Evolutionary conservation across 768 basidiomycete species (phyloP).

Genomic region (Hydnomerulius pinastri): DNA sequence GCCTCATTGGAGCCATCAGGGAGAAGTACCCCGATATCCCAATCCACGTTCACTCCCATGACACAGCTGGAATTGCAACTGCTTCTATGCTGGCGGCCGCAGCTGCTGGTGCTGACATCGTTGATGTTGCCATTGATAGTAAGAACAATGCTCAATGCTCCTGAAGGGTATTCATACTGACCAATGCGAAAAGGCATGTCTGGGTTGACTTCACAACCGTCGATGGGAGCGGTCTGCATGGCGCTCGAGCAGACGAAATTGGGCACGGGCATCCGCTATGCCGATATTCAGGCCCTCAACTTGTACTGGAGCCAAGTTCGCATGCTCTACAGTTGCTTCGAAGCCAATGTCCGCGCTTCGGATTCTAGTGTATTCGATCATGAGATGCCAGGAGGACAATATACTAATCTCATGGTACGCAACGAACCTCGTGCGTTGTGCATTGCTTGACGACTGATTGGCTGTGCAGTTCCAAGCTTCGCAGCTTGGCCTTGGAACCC

Average conservation of each 20-base stretch:
- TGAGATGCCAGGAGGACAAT: slow-evolving; percentile 99
- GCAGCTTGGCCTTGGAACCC: slow-evolving; percentile 94
- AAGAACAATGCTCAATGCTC: slow-evolving; percentile 31
- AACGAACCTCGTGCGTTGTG: slow-evolving; percentile 9
- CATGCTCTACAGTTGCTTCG: slow-evolving; percentile 93
- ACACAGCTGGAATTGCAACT: slow-evolving; percentile 96
- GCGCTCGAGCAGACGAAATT: slow-evolving; percentile 93
- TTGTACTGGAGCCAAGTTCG: slow-evolving; percentile 98
- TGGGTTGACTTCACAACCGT: slow-evolving; percentile 95
- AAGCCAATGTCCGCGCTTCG: slow-evolving; percentile 95
- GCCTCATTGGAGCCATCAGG: slow-evolving; percentile 92
- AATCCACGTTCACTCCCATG: slow-evolving; percentile 99
- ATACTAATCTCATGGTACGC: slow-evolving; percentile 88
- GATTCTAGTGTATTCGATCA: slow-evolving; percentile 99
- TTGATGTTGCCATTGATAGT: slow-evolving; percentile 99
- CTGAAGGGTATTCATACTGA: slow-evolving; percentile 9
- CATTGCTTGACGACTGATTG: slow-evolving; percentile 21
- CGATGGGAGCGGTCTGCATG: slow-evolving; percentile 96
- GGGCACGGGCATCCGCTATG: slow-evolving; percentile 95
- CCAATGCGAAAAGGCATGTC: slow-evolving; percentile 76
- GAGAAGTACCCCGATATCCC: slow-evolving; percentile 96
- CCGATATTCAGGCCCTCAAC: slow-evolving; percentile 97
- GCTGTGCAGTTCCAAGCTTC: slow-evolving; percentile 89
- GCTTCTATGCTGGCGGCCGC: slow-evolving; percentile 98
- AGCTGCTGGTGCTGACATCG: slow-evolving; percentile 95